Conservation (phyloP, 352 stramenopile genomes). For the Poterioochromonas sp. region DNA sequence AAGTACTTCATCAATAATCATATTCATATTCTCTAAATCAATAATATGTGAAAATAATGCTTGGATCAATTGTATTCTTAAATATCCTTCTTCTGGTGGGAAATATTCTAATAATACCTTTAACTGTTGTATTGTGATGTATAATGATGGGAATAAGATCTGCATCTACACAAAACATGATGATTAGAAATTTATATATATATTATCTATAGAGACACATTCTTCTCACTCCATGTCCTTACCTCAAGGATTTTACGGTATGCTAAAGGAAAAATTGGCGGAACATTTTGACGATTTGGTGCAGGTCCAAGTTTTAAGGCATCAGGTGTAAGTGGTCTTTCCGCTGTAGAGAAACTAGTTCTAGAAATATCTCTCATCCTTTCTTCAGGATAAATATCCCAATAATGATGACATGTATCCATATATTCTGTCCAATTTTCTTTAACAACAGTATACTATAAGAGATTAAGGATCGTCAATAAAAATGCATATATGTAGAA, state of each 20-base stretch:
- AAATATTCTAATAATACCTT: constrained; percentile 16
- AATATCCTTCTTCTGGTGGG: constrained; percentile 4
- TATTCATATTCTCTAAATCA: constrained; percentile 18
- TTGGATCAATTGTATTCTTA: background rate
- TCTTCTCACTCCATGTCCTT: no score
- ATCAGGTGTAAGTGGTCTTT: constrained; percentile 27
- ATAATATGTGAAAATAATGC: constrained; percentile 27
- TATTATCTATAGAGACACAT: no score
- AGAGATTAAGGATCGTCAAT: no score
- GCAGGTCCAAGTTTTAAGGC: background rate
- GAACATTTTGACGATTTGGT: background rate
- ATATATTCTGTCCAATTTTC: constrained; percentile 17
- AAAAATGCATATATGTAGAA: no score
- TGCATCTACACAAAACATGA: constrained; percentile 32
- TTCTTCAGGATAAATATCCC: constrained; percentile 32
- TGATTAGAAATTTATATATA: no score
- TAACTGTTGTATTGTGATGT: constrained; percentile 11
- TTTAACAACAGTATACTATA: no score
- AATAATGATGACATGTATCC: constrained; percentile 25
- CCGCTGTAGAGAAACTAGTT: background rate
- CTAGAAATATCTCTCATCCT: constrained; percentile 11
- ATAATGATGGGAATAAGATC: background rate
- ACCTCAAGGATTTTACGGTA: constrained; percentile 8
- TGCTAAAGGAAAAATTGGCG: constrained; percentile 23
- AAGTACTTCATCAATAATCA: background rate